A percentile compares a stretch with the other conserved stretches of the same genome.
Conservation (phyloP, 495 filamentous ascomycete species). For the Tuber magnatum region DNA sequence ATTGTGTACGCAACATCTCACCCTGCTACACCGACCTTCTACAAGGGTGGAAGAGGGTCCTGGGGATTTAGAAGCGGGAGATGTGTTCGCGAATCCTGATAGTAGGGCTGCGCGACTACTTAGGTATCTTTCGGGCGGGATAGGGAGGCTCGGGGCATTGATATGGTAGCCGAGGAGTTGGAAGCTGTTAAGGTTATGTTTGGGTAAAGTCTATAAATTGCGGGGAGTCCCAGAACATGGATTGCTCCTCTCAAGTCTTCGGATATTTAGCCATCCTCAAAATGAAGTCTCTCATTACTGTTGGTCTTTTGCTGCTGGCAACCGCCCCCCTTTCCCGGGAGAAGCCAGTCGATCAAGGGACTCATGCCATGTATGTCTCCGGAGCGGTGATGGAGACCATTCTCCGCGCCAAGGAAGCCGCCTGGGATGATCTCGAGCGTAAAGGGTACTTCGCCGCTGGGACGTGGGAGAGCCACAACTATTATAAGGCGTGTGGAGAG, state of each 20-base stretch:
- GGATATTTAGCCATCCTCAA: not conserved
- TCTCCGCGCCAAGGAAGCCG: conserved; percentile 19
- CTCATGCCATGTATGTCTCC: conserved; percentile 16
- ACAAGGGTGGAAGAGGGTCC: too few relatives aligned
- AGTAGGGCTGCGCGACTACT: too few relatives aligned
- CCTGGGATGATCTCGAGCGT: conserved; percentile 17
- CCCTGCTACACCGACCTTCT: too few relatives aligned
- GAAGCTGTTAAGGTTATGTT: not conserved
- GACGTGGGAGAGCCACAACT: conserved; percentile 17
- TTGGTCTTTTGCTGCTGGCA: not conserved
- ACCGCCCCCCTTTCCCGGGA: conserved; percentile 7
- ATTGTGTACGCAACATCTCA: too few relatives aligned
- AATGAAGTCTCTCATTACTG: not conserved
- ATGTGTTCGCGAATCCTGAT: too few relatives aligned
- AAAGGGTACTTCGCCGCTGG: conserved; percentile 21
- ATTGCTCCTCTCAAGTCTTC: not conserved
- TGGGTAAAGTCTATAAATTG: not conserved
- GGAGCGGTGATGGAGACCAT: conserved; percentile 27
- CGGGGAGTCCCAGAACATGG: too few relatives aligned
- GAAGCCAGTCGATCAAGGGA: conserved; percentile 12
- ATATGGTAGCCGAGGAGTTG: not conserved
- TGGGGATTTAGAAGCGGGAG: too few relatives aligned
- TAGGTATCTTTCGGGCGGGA: not conserved
- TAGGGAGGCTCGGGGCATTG: not conserved
- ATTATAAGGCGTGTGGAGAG: conserved; percentile 14